Percentiles rank a stretch among this genome's conserved stretches.
Conservation (phyloP, 2,329 filamentous ascomycete genomes). For the Ambrosiella beaveri region DNA sequence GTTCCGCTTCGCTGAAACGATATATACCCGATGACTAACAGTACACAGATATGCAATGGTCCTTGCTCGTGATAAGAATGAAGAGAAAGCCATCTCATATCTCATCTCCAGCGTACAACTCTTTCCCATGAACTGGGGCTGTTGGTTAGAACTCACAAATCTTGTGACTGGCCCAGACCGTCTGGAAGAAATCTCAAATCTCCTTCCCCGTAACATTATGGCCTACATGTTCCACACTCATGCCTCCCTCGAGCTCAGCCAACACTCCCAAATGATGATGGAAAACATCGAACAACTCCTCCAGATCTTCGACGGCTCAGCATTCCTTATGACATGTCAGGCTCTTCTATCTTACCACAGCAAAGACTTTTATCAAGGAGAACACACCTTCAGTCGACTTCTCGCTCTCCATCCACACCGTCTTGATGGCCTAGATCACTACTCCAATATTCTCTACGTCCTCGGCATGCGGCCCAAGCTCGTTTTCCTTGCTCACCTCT, state of each 20-base stretch:
- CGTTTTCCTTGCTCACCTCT: slow-evolving; percentile 80
- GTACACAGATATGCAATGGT: slow-evolving; percentile 61
- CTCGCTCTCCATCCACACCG: slow-evolving; percentile 58
- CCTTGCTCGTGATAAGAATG: slow-evolving; percentile 78
- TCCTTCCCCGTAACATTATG: slow-evolving; percentile 77
- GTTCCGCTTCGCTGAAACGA: slow-evolving; percentile 15
- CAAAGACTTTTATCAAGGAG: slow-evolving; percentile 56
- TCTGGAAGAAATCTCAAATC: slow-evolving; percentile 53
- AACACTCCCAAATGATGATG: slow-evolving; percentile 48
- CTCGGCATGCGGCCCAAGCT: slow-evolving; percentile 76
- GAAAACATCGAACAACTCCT: slow-evolving; percentile 57
- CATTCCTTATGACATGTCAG: slow-evolving; percentile 79
- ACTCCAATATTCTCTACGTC: slow-evolving; percentile 94
- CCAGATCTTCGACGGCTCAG: slow-evolving; percentile 68
- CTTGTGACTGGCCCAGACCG: slow-evolving; percentile 68
- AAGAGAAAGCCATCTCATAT: slow-evolving; percentile 67
- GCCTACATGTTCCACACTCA: slow-evolving; percentile 88
- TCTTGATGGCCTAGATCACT: slow-evolving; percentile 83
- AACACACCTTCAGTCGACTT: slow-evolving; percentile 56
- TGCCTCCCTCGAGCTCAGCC: slow-evolving; percentile 80
- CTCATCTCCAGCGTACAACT: slow-evolving; percentile 76
- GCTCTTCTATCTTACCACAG: slow-evolving; percentile 81
- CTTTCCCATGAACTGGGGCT: slow-evolving; percentile 92
- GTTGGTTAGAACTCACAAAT: slow-evolving; percentile 81
- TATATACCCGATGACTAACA: neutral